Percentiles rank a stretch among this genome's conserved stretches.
Conservation (phyloP, 352 stramenopile species). For the Ochromonadaceae sp. region DNA sequence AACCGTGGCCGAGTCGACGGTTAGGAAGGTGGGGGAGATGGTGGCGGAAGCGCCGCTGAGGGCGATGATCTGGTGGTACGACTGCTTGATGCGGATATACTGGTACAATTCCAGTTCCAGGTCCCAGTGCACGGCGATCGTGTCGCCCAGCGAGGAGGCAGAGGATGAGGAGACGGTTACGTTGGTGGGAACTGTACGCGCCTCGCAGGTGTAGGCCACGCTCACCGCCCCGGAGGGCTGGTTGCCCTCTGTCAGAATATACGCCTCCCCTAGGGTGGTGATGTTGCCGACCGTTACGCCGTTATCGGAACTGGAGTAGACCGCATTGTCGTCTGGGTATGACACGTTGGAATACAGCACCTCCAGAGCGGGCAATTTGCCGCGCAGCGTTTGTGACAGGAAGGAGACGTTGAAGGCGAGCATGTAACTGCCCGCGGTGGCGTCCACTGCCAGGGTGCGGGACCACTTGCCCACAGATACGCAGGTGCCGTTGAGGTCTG, state of each 20-base stretch:
- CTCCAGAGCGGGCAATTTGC: constrained; percentile 55
- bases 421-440: constrained; percentile 37
- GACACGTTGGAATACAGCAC: constrained; percentile 33
- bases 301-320: constrained; percentile 15
- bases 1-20: background rate
- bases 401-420: constrained; percentile 68
- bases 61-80: constrained; percentile 19
- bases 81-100: constrained; percentile 7
- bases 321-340: background rate
- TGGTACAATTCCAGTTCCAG: constrained; percentile 28
- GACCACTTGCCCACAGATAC: background rate
- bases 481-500: background rate
- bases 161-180: constrained; percentile 21
- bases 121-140: constrained; percentile 17
- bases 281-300: constrained; percentile 23
- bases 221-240: constrained; percentile 43
- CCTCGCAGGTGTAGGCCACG: constrained; percentile 49
- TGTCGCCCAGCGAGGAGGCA: constrained; percentile 22
- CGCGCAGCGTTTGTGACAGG: constrained; percentile 47
- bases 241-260: constrained; percentile 31
- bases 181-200: constrained; percentile 19
- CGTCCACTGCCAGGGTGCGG: constrained; percentile 11
- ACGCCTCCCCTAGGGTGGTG: constrained; percentile 1
- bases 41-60: background rate
- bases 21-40: background rate